Evolutionary conservation across 2,329 filamentous ascomycete species (phyloP), one percentile per base, ranked within the genome.

Genomic region (Stachybotrys chlorohalonatus): DNA sequence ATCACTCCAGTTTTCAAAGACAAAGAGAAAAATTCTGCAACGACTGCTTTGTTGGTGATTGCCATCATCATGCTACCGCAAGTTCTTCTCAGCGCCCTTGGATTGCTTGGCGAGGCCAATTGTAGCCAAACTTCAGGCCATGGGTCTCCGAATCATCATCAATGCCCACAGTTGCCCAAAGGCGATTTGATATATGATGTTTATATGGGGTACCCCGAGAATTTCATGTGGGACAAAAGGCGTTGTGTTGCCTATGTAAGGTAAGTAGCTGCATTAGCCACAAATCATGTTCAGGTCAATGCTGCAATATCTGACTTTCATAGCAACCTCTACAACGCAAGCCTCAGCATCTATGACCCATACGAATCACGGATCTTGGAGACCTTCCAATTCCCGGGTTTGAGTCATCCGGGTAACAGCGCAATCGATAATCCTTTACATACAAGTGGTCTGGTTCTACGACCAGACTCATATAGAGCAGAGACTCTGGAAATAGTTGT

Each of bases 161-260:
- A 24, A 47, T 53, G 52, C 17, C 52, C 52, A 15, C 7, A 36
- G 13, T 42, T 53, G 36, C 52, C 52, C 6, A 47, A 46, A 11
- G 52, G 52, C 5, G 52, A 53, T 31, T 47, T 53, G 39, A 47
- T 53, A 13, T 52, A 52, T 30, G 36, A 55, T 11, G 45, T 52
- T 17, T 55, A 55, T 24, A 55, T 55, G 54, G 46, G 50, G 3
- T 55, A 55, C 49, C 54, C 54, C 15, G 54, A 55, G 24, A 55
- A 52, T 11, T 55, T 55, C 7, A 49, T 52, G 49, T 55, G 54
- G 54, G 54, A 55, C n/a, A 55, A 55, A 50, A 55, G 47, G 15
- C 54, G 54, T 24, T 55, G 54, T 31, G 54, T 55, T 31, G 54
- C 54, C 36, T 55, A 55, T 45, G 54, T 55, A 11, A 53, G 54